phyloP scores from a whole-genome alignment of 768 basidiomycete genomes.

The Cubamyces lactineus region DNA sequence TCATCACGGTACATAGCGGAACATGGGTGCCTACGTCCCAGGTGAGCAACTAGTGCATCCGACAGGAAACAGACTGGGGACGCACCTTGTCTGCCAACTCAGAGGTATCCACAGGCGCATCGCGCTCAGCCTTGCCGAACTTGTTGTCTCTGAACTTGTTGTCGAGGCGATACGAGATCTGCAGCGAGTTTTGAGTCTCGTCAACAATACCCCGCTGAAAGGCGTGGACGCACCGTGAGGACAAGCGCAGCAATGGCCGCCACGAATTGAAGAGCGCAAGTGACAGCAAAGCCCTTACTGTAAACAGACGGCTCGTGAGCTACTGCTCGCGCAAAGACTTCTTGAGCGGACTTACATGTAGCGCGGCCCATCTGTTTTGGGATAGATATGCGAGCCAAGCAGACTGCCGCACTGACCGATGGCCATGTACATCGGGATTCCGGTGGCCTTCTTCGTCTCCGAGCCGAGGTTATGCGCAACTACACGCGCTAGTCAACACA shows the following conservation, averaged over 20 bases:
- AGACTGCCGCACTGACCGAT: slow-evolving; percentile 80
- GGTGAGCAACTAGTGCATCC: not conserved
- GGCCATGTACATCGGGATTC: slow-evolving; percentile 78
- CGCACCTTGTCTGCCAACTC: slow-evolving; percentile 33
- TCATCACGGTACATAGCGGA: slow-evolving; percentile 27
- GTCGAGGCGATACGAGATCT: slow-evolving; percentile 68
- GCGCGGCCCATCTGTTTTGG: slow-evolving; percentile 60
- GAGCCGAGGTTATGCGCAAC: slow-evolving; percentile 78
- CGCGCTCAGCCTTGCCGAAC: slow-evolving; percentile 28
- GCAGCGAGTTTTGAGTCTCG: not conserved
- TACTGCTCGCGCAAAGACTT: no score
- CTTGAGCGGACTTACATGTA: slow-evolving; percentile 62
- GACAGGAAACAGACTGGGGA: not conserved
- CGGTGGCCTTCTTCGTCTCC: slow-evolving; percentile 76
- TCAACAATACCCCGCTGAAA: not conserved
- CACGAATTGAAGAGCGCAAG: slow-evolving; percentile 56
- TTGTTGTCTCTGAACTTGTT: slow-evolving; percentile 38
- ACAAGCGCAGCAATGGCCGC: slow-evolving; percentile 55
- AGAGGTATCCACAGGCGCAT: slow-evolving; percentile 31
- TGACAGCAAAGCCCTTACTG: slow-evolving; percentile 38
- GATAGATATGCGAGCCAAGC: slow-evolving; percentile 77
- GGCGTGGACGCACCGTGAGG: slow-evolving; percentile 46
- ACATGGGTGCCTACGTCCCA: slow-evolving; percentile 26
- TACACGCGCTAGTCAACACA: slow-evolving; percentile 31
- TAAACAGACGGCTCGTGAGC: slow-evolving; percentile 2